Conservation (phyloP, 2,329 filamentous ascomycete species). For the Metarhizium guizhouense region DNA sequence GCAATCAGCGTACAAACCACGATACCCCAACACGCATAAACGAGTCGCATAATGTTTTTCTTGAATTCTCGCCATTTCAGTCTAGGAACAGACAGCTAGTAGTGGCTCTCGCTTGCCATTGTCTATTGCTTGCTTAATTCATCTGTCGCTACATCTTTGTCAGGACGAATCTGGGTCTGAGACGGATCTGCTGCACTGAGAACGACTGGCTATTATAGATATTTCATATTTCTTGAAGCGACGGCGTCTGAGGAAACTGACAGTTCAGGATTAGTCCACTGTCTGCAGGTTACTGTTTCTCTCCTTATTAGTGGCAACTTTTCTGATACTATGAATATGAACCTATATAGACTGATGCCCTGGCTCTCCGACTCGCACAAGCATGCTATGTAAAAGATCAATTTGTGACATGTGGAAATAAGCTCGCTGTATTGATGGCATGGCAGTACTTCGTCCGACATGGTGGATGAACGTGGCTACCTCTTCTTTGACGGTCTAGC, state of each 20-base stretch:
- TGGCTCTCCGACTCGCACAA: neutral
- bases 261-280: neutral
- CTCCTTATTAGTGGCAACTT: neutral
- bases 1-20: slow-evolving; percentile 3
- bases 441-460: neutral
- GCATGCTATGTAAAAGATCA: neutral
- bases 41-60: neutral
- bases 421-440: neutral
- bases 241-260: slow-evolving; percentile 1
- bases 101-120: neutral
- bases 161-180: neutral
- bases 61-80: neutral
- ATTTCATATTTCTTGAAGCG: neutral
- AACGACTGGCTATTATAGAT: neutral
- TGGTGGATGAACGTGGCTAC: slow-evolving; percentile 5
- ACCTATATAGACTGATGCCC: neutral
- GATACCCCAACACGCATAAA: slow-evolving; percentile 8
- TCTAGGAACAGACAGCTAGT: neutral
- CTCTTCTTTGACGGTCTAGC: slow-evolving; percentile 63
- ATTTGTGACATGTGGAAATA: neutral
- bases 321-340: neutral
- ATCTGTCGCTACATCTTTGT: neutral
- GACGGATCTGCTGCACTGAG: neutral
- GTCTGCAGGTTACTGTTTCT: neutral
- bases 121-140: neutral